Percentiles rank a stretch among this genome's conserved stretches.
Conservation (phyloP, 768 basidiomycete species). For the Phlebiopsis flavidoalba region DNA sequence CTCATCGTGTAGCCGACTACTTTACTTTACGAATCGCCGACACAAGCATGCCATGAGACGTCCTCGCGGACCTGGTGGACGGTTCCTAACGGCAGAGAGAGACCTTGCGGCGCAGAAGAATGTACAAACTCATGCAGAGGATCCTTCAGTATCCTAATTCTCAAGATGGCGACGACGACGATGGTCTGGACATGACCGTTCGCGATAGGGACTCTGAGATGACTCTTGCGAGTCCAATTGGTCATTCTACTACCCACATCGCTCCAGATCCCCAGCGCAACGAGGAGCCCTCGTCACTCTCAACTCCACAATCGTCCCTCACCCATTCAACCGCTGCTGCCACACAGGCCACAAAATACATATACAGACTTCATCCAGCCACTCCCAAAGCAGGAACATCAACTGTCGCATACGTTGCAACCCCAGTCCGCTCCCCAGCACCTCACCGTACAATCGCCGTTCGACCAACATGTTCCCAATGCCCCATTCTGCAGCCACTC, state of each 20-base stretch:
- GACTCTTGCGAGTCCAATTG: slow-evolving; percentile 18
- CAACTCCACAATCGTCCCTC: not conserved
- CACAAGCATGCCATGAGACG: slow-evolving; percentile 98
- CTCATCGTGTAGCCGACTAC: slow-evolving; percentile 54
- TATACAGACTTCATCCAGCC: slow-evolving; percentile 17
- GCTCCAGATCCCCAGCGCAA: not conserved
- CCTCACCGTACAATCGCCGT: slow-evolving; percentile 24
- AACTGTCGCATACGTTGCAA: slow-evolving; percentile 15
- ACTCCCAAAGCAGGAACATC: slow-evolving; percentile 20
- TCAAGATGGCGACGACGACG: slow-evolving; percentile 38
- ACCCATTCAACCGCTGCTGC: slow-evolving; percentile 16
- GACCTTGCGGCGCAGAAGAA: slow-evolving; percentile 85
- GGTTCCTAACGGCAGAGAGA: slow-evolving; percentile 95
- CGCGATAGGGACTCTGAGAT: slow-evolving; percentile 17
- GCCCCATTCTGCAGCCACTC: slow-evolving; percentile 17
- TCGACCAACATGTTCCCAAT: slow-evolving; percentile 15
- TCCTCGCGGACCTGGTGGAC: slow-evolving; percentile 93
- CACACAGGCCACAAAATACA: slow-evolving; percentile 21
- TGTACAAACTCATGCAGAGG: slow-evolving; percentile 28
- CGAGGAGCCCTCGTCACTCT: slow-evolving; percentile 1
- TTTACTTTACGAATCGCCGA: slow-evolving; percentile 95
- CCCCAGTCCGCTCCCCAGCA: slow-evolving; percentile 13
- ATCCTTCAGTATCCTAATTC: slow-evolving; percentile 28
- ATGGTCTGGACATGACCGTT: slow-evolving; percentile 25
- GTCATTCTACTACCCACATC: not conserved